Evolutionary conservation across 192 early-diverging fungal species (phyloP).

Genomic region (Coemansia sp.): DNA sequence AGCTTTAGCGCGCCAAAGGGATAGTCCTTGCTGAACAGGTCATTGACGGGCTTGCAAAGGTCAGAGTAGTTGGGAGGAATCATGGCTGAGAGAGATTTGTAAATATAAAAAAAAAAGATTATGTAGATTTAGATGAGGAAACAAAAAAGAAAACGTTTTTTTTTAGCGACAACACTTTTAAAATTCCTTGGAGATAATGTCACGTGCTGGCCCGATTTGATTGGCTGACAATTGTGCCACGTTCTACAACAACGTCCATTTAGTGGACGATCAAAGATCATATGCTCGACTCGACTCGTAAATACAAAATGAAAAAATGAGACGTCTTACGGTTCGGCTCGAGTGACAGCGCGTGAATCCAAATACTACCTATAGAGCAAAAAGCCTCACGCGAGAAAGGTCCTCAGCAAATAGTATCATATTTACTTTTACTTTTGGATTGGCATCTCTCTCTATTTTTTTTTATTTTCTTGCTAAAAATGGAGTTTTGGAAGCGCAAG

Average conservation of each 20-base stretch:
- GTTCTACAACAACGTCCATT: background rate
- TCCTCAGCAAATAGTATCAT: background rate
- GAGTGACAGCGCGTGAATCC: background rate
- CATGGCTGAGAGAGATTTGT: slow-evolving; percentile 18
- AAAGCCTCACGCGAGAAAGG: background rate
- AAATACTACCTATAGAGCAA: background rate
- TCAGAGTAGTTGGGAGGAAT: slow-evolving; percentile 88
- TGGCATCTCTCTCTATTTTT: background rate
- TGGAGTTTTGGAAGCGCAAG: slow-evolving; percentile 58
- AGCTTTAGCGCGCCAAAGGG: slow-evolving; percentile 91
- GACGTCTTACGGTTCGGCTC: background rate
- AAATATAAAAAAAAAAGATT: background rate
- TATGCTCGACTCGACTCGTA: background rate
- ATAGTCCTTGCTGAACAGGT: slow-evolving; percentile 97
- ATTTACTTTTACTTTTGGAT: background rate
- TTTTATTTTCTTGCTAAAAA: slow-evolving; percentile 4
- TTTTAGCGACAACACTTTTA: background rate
- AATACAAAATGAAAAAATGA: background rate
- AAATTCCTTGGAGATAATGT: background rate
- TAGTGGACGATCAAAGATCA: background rate
- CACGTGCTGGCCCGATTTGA: slow-evolving; percentile 25
- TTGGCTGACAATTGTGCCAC: slow-evolving; percentile 24
- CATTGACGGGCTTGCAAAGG: slow-evolving; percentile 92
- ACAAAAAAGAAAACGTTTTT: background rate
- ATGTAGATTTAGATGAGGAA: background rate